These are phyloP conservation scores for Russula dissimulans DNA, from an alignment of 768 basidiomycete genomes.

Conservation along the genomic window DNA sequence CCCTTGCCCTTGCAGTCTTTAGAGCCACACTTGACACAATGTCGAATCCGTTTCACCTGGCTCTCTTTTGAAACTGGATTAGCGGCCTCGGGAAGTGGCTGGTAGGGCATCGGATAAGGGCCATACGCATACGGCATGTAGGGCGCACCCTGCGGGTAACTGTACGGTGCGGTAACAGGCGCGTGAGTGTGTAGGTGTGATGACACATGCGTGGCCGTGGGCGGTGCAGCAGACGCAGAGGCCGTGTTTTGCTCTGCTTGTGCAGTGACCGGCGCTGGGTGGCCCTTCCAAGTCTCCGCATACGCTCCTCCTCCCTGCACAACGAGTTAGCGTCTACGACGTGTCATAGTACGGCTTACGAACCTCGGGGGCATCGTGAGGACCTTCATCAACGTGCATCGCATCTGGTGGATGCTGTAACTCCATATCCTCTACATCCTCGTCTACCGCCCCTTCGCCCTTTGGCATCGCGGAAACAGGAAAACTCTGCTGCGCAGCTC, in stretches of 20 bases:
- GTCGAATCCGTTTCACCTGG: slow-evolving; percentile 55
- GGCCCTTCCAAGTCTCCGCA: slow-evolving; percentile 12
- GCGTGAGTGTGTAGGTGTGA: slow-evolving; percentile 21
- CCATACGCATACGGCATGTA: slow-evolving; percentile 33
- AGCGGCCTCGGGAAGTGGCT: slow-evolving; percentile 22
- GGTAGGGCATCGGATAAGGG: slow-evolving; percentile 27
- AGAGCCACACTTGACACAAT: slow-evolving; percentile 77
- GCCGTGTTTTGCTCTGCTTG: slow-evolving; percentile 9
- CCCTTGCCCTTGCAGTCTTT: slow-evolving; percentile 81
- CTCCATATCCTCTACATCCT: slow-evolving; percentile 21
- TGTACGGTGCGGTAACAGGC: slow-evolving; percentile 10
- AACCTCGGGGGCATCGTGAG: slow-evolving; percentile 12
- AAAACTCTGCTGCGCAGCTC: slow-evolving; percentile 47
- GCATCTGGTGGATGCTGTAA: slow-evolving; percentile 10
- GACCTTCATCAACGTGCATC: slow-evolving; percentile 17
- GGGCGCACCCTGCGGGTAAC: slow-evolving; percentile 20
- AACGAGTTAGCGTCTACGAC: not conserved
- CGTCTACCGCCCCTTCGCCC: slow-evolving; percentile 8
- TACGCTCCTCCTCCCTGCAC: slow-evolving; percentile 10
- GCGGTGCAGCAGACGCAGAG: slow-evolving; percentile 6
- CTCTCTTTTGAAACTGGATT: slow-evolving; percentile 23
- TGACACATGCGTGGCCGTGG: slow-evolving; percentile 18
- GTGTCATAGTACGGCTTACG: not conserved
- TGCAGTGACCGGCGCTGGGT: slow-evolving; percentile 7
- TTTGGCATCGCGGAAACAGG: slow-evolving; percentile 17